Conservation (phyloP, 75 land plant species). For the Pinus albicaulis region DNA sequence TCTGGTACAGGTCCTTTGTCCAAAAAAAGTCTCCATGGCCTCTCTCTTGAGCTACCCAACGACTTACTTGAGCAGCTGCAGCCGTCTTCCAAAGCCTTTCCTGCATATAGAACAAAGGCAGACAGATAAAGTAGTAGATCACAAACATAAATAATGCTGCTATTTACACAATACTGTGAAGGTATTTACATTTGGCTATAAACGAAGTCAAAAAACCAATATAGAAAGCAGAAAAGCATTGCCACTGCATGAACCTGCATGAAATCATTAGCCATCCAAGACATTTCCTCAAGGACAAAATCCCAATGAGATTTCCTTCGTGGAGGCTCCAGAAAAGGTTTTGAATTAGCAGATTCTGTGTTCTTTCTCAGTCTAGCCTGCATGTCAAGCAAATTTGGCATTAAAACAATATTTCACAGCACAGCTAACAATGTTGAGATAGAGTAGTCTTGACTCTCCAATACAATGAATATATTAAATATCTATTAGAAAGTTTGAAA, state of each 20-base stretch:
- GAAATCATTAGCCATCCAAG: slow-evolving; percentile 98
- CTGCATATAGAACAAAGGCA: slow-evolving; percentile 31
- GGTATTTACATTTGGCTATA: slow-evolving; percentile 3
- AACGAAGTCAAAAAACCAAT: slow-evolving; percentile 2
- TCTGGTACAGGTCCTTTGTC: slow-evolving; percentile 19
- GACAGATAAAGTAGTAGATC: background rate
- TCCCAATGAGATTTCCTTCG: slow-evolving; percentile 82
- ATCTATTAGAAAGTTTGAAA: background rate
- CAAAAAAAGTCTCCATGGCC: slow-evolving; percentile 27
- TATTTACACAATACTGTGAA: background rate
- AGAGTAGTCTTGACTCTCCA: background rate
- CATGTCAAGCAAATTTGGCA: background rate
- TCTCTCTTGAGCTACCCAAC: slow-evolving; percentile 29
- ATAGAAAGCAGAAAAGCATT: slow-evolving; percentile 3
- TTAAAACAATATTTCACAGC: background rate
- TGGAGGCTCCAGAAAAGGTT: slow-evolving; percentile 28
- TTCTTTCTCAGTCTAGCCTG: slow-evolving; percentile 61
- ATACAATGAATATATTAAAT: background rate
- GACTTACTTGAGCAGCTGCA: slow-evolving; percentile 69
- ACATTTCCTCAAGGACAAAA: slow-evolving; percentile 96
- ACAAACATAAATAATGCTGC: background rate
- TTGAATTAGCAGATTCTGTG: slow-evolving; percentile 38
- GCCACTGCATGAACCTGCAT: slow-evolving; percentile 61
- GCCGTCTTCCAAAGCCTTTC: slow-evolving; percentile 88
- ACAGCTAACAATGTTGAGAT: background rate